Percentiles rank a stretch among this genome's conserved stretches.
These are phyloP conservation scores for Tulasnella sp. DNA, from an alignment of 768 basidiomycete genomes.

Conservation along the genomic window DNA sequence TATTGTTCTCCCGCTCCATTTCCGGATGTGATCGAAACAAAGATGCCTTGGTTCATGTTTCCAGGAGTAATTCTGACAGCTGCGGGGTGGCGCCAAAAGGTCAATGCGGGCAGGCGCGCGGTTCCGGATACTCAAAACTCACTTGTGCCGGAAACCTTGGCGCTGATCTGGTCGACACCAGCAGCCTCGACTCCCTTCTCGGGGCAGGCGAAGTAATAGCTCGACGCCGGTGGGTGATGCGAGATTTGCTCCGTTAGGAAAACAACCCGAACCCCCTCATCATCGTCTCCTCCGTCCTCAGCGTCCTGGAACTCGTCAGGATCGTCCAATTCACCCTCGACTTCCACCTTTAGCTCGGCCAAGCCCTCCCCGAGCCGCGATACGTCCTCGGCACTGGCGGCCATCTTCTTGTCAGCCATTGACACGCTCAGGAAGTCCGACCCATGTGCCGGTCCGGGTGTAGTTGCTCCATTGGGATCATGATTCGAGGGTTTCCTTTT, in stretches of 20 bases:
- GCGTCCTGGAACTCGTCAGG: constrained; percentile 31
- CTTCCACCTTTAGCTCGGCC: constrained; percentile 20
- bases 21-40: constrained; percentile 73
- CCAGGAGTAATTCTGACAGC: constrained; percentile 82
- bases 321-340: constrained; percentile 20
- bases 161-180: constrained; percentile 92
- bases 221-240: constrained; percentile 95
- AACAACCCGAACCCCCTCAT: constrained; percentile 18
- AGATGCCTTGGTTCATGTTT: constrained; percentile 84
- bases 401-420: constrained; percentile 30
- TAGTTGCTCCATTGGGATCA: constrained; percentile 11
- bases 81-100: constrained; percentile 38
- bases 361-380: constrained; percentile 23
- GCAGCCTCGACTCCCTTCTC: constrained; percentile 67
- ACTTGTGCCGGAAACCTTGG: constrained; percentile 85
- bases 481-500: constrained; percentile 1
- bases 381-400: constrained; percentile 33
- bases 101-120: constrained; percentile 40
- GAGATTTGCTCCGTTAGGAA: constrained; percentile 85
- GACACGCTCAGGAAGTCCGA: constrained; percentile 24
- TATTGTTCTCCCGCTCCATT: constrained; percentile 79
- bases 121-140: constrained; percentile 37
- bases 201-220: constrained; percentile 79
- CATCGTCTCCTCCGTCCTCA: constrained; percentile 25
- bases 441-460: constrained; percentile 13